These are phyloP conservation scores for Malania oleifera DNA, from an alignment of 164 flowering plant species.

Conservation along the genomic window DNA sequence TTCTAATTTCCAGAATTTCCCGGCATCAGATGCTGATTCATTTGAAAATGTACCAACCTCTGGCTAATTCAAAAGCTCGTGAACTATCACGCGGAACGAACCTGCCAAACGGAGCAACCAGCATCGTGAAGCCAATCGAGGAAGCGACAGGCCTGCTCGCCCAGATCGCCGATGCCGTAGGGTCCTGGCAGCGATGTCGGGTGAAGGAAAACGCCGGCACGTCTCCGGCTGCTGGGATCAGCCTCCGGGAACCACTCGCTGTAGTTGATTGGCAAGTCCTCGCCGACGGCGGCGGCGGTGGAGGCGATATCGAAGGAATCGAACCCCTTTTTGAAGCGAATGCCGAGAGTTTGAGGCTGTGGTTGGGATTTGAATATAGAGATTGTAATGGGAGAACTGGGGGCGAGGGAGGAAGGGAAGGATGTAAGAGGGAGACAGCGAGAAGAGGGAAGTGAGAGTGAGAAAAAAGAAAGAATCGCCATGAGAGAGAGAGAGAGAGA, in stretches of 20 bases:
- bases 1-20: no score
- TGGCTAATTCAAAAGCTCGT: neutral
- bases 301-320: neutral
- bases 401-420: neutral
- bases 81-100: neutral
- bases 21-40: no score
- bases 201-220: slow-evolving; percentile 88
- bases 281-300: slow-evolving; percentile 33
- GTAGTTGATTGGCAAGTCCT: slow-evolving; percentile 69
- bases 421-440: neutral
- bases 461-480: neutral
- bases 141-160: slow-evolving; percentile 67
- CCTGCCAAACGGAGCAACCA: slow-evolving; percentile 98
- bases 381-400: neutral
- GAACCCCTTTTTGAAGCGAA: neutral
- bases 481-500: neutral
- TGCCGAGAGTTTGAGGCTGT: no score
- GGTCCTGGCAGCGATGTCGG: slow-evolving; percentile 90
- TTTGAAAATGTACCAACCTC: no score
- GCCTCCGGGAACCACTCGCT: slow-evolving; percentile 44
- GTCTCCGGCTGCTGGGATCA: slow-evolving; percentile 38
- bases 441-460: neutral
- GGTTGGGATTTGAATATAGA: neutral
- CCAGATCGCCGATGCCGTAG: slow-evolving; percentile 85
- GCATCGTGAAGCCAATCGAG: slow-evolving; percentile 82